phyloP scores from a whole-genome alignment of 1,284 basidiomycete species.

The Phellopilus nigrolimitatus region DNA sequence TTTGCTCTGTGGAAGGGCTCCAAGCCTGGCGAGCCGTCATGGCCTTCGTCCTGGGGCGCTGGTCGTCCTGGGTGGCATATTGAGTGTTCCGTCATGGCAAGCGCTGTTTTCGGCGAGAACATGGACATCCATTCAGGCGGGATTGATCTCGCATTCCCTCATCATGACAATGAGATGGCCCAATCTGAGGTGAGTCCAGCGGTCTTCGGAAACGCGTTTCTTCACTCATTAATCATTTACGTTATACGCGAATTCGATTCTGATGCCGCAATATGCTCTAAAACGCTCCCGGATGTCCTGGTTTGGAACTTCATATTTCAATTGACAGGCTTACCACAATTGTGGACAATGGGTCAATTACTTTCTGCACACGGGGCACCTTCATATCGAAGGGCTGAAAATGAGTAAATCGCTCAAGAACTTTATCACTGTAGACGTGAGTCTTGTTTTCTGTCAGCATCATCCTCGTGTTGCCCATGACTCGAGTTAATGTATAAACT shows the following conservation, averaged over 20 bases:
- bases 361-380: constrained; percentile 96
- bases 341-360: constrained; percentile 98
- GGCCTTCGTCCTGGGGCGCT: constrained; percentile 94
- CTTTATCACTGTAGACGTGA: constrained; percentile 96
- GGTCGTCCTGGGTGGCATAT: constrained; percentile 99
- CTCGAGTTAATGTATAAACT: not conserved
- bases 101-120: constrained; percentile 83
- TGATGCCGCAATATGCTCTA: not conserved
- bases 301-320: not conserved
- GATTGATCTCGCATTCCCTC: constrained; percentile 95
- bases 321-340: constrained; percentile 79
- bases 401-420: constrained; percentile 99
- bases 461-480: not conserved
- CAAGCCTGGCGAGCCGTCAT: constrained; percentile 96
- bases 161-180: constrained; percentile 99
- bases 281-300: constrained; percentile 3
- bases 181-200: constrained; percentile 79
- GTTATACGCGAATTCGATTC: not conserved
- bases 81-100: constrained; percentile 99
- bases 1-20: constrained; percentile 99
- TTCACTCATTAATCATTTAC: not conserved
- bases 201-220: not conserved
- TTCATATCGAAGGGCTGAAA: constrained; percentile 98
- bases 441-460: constrained; percentile 26
- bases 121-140: constrained; percentile 99